Evolutionary conservation across 148 eudicot genomes (phyloP).

Genomic region (Vaccinium macrocarpon): DNA sequence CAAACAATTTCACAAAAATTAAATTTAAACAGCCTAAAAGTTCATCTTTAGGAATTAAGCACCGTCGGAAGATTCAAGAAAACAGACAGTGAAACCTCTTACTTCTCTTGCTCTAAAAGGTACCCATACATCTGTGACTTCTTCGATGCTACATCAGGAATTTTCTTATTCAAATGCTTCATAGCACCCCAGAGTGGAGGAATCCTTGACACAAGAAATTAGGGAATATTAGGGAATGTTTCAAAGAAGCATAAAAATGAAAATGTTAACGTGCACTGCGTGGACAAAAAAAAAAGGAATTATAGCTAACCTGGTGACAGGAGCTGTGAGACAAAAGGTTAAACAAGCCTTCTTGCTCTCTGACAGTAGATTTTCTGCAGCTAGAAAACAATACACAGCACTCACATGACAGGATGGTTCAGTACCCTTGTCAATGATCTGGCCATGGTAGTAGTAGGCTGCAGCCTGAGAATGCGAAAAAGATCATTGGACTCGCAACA

Average conservation of each 20-base stretch:
- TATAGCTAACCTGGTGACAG: constrained; percentile 63
- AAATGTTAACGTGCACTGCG: neutral
- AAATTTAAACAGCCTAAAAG: neutral
- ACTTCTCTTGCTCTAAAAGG: constrained; percentile 84
- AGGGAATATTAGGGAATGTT: neutral
- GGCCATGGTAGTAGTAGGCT: constrained; percentile 89
- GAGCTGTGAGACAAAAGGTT: constrained; percentile 72
- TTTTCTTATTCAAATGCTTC: constrained; percentile 67
- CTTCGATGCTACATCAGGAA: constrained; percentile 76
- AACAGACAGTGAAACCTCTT: constrained; percentile 21
- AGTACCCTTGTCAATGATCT: constrained; percentile 74
- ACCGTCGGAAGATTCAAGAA: neutral
- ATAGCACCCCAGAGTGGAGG: constrained; percentile 87
- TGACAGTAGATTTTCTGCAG: constrained; percentile 69
- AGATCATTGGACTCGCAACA: neutral
- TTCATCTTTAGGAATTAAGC: neutral
- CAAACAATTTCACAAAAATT: constrained; percentile 11
- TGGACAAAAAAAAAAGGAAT: neutral
- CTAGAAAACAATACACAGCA: constrained; percentile 68
- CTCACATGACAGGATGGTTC: constrained; percentile 64
- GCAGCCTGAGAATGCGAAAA: constrained; percentile 51
- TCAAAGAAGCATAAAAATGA: neutral
- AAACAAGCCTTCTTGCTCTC: constrained; percentile 86
- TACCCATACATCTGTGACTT: constrained; percentile 71
- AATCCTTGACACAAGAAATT: constrained; percentile 39